phyloP scores from a whole-genome alignment of 2,329 filamentous ascomycete species.

The Remersonia thermophila region DNA sequence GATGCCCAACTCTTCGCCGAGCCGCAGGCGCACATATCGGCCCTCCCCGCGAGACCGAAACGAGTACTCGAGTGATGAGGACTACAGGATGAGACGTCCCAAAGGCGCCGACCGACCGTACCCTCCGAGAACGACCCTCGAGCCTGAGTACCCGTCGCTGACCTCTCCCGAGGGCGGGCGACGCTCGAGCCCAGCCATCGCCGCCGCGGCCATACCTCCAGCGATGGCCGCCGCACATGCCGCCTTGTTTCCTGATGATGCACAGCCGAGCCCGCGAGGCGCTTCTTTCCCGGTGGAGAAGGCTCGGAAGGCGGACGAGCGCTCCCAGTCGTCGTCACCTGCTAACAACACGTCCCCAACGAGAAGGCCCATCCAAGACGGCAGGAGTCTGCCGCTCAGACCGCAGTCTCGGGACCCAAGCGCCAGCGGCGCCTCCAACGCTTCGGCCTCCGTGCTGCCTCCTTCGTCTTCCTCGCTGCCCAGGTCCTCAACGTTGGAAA shows the following conservation, averaged over 20 bases:
- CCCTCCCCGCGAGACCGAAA: slow-evolving; percentile 22
- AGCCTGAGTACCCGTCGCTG: slow-evolving; percentile 10
- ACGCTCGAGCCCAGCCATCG: slow-evolving; percentile 23
- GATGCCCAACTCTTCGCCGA: slow-evolving; percentile 19
- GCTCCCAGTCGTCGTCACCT: slow-evolving; percentile 19
- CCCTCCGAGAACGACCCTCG: slow-evolving; percentile 5
- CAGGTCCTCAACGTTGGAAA: slow-evolving; percentile 14
- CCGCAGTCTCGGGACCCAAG: slow-evolving; percentile 20
- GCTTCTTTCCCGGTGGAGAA: slow-evolving; percentile 14
- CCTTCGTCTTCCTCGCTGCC: slow-evolving; percentile 15
- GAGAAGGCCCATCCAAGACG: slow-evolving; percentile 9
- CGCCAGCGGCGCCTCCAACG: slow-evolving; percentile 16
- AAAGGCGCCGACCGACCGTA: slow-evolving; percentile 15
- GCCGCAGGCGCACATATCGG: slow-evolving; percentile 15
- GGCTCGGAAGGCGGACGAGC: slow-evolving; percentile 12
- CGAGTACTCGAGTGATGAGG: slow-evolving; percentile 30
- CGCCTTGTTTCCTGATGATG: slow-evolving; percentile 9
- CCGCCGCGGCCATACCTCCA: slow-evolving; percentile 22
- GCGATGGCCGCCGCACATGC: slow-evolving; percentile 18
- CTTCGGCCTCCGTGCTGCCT: slow-evolving; percentile 10
- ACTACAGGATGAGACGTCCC: slow-evolving; percentile 20
- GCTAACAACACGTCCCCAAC: slow-evolving; percentile 21
- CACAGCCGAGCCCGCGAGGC: slow-evolving; percentile 14
- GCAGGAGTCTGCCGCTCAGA: slow-evolving; percentile 7
- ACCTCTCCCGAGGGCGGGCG: slow-evolving; percentile 16